phyloP scores from a whole-genome alignment of 2,329 filamentous ascomycete species.

The Pezicula rhizophila region DNA sequence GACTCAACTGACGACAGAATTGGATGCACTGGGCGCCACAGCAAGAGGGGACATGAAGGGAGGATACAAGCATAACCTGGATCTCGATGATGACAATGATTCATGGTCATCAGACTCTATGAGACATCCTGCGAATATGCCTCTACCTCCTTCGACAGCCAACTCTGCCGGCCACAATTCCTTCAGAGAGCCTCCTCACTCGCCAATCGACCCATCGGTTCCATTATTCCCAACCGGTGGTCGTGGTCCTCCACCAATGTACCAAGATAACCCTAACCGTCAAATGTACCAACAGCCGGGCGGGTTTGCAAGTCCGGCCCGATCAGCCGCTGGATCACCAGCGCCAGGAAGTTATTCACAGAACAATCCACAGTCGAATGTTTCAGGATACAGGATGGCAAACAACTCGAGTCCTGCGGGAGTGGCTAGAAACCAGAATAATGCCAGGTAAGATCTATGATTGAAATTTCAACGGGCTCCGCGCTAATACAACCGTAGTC shows the following conservation, averaged over 20 bases:
- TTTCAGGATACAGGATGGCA: conserved; percentile 31
- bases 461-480: neutral
- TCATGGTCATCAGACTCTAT: conserved; percentile 57
- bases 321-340: conserved; percentile 15
- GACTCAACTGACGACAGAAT: conserved; percentile 78
- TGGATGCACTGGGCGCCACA: conserved; percentile 83
- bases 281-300: conserved; percentile 13
- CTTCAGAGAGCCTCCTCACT: conserved; percentile 32
- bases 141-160: conserved; percentile 24
- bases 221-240: conserved; percentile 41
- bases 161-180: conserved; percentile 20
- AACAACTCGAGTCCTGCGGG: conserved; percentile 35
- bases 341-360: conserved; percentile 22
- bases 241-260: conserved; percentile 26
- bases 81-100: conserved; percentile 67
- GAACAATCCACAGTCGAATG: conserved; percentile 27
- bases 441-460: conserved; percentile 36
- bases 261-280: conserved; percentile 20
- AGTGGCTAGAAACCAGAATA: conserved; percentile 34
- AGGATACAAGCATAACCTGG: conserved; percentile 50
- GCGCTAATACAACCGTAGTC: conserved; percentile 32
- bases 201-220: conserved; percentile 43
- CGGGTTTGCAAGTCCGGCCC: conserved; percentile 14
- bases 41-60: conserved; percentile 72
- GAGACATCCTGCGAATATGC: conserved; percentile 35